A percentile compares a stretch with the other conserved stretches of the same genome.
Conservation (phyloP, 2,329 filamentous ascomycete genomes). For the Fusarium nelsonii region DNA sequence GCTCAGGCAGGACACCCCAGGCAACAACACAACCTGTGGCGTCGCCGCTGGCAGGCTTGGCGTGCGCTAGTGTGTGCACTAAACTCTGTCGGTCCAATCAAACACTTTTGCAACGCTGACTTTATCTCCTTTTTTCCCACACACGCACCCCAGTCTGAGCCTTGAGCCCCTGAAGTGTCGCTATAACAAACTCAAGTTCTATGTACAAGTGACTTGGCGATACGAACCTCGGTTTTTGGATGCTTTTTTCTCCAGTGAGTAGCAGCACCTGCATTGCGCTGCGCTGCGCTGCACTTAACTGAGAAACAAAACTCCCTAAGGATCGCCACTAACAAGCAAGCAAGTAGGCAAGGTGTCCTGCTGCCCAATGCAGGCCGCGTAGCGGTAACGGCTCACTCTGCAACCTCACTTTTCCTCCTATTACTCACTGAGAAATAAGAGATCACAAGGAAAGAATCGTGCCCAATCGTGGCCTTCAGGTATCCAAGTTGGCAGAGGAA, state of each 20-base stretch:
- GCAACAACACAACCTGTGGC: conserved; percentile 60
- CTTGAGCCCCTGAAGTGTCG: conserved; percentile 57
- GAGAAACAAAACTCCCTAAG: neutral
- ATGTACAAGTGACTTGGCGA: conserved; percentile 37
- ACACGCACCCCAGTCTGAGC: conserved; percentile 51
- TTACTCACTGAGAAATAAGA: neutral
- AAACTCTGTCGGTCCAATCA: conserved; percentile 57
- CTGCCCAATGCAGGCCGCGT: conserved; percentile 17
- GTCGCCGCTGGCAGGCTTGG: conserved; percentile 57
- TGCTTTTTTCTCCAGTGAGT: conserved; percentile 4
- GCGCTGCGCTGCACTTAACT: neutral
- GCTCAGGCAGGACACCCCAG: conserved; percentile 57
- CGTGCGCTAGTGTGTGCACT: conserved; percentile 54
- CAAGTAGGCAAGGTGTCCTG: conserved; percentile 24
- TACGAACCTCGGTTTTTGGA: conserved; percentile 15
- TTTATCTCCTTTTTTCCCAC: conserved; percentile 57
- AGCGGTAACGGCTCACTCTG: conserved; percentile 18
- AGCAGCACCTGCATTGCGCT: neutral
- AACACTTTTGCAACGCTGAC: conserved; percentile 42
- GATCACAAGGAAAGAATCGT: conserved; percentile 8
- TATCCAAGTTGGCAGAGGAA: neutral
- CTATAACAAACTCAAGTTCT: conserved; percentile 49
- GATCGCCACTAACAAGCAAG: conserved; percentile 40
- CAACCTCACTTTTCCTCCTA: neutral
- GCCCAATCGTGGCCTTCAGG: neutral